Evolutionary conservation across 2,329 filamentous ascomycete genomes (phyloP), one percentile per base, ranked within the genome.

Genomic region (Fusarium redolens): DNA sequence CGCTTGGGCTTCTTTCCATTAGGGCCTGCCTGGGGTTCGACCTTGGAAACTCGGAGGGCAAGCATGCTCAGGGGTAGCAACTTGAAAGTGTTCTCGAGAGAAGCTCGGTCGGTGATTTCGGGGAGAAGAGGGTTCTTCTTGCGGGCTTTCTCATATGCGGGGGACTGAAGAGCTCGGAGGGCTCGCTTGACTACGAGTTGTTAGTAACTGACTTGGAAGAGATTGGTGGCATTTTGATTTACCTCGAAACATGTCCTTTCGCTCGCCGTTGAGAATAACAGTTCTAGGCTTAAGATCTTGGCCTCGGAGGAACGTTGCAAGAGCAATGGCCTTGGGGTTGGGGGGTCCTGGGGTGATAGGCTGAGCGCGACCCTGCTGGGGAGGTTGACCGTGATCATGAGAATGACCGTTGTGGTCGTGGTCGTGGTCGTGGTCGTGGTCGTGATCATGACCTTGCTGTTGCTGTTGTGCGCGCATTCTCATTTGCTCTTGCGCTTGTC

Each of bases 181-280:
- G 96, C 96, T 81, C 96, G 94, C 88, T 98, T 98, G 82, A 99
- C 96, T 97, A 74, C 75, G 30, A 20, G 8, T 45, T 35, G 56
- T 73, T 61, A 72, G 58, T 13, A 17, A 41, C 66, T n/a, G 35
- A 9, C 62, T 17, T 33, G 11, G 44, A 18, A 45, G 40, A 51
- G 50, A 47, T 37, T 12, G 22, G n/a, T 22, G 22, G 22, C 20
- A 43, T n/a, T 31, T 17, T 35, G 28, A 69, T 80, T 55, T 86
- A 96, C 94, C 95, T 88, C 92, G 93, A 84, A 99, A 98, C 93
- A 99, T 97, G 75, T 99, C 96, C 85, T 97, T 98, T 78, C 96
- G 90, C 87, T 98, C 95, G 78, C 96, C 96, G 75, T 98, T 95
- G 74, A 98, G 89, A 73, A 99, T 97, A 81, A 93, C 96, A 22